Base-by-base conservation (phyloP, 1,284 basidiomycete genomes). In the Fistulina hepatica region DNA sequence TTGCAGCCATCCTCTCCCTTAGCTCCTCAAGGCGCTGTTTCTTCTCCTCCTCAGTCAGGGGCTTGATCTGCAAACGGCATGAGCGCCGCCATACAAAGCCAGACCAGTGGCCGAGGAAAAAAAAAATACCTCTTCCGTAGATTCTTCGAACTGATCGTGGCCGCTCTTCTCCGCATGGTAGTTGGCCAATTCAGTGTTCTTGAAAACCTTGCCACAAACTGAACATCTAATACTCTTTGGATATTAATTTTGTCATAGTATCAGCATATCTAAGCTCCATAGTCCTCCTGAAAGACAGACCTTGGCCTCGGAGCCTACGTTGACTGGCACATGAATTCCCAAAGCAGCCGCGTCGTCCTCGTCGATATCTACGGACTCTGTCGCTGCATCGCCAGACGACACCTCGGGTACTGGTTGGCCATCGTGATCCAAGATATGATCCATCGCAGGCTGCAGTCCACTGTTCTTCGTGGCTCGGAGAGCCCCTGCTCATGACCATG, bases 121-220 rank as follows among this genome's bases (percentile, higher is more conserved):
- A 15, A 21, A 39, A 49, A 60, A 43, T 21, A 88, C 89, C 71
- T 95, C 93, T 54, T 97, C 92, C 0, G 81, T 86, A 4, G 86
- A 92, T 57, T 98, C 93, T 54, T 94, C 91, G 48, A 97, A 97
- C 47, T 90, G 77, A 55, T 89, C 81, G 55, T 97, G 93, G 0
- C 93, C 93, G 45, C 81, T 86, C 64, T 92, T 93, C 59, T 95
- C 90, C 3, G 93, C 93, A 53, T 97, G 93, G 61, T 81, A 97
- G 50, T 84, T 85, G 13, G 93, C 93, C 9, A 94, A 67, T 2
- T 85, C 89, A 5, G 85, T 80, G 46, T 88, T 90, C 54, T 76
- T 80, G 69, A 94, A 93, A 21, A 76, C 67, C 64, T 94, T 95
- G 42, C 80, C 76, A 56, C 90, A 94, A 49, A 81, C 53, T 1